phyloP scores from a whole-genome alignment of 2,329 filamentous ascomycete genomes.

The Neopestalotiopsis rosae region DNA sequence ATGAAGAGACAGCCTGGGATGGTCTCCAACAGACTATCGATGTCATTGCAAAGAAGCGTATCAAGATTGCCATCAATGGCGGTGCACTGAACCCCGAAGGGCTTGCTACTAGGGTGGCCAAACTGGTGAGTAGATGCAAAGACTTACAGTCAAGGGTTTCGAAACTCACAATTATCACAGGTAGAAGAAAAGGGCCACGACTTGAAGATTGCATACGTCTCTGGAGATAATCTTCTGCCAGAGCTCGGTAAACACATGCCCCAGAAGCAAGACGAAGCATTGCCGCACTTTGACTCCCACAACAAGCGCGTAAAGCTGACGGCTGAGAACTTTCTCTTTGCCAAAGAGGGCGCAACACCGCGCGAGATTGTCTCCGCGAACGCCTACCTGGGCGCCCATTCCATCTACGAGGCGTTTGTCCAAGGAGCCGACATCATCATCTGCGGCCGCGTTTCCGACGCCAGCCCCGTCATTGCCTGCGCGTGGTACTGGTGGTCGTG shows the following conservation, averaged over 20 bases:
- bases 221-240: slow-evolving; percentile 46
- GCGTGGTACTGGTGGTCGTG: slow-evolving; percentile 26
- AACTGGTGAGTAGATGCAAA: not conserved
- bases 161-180: not conserved
- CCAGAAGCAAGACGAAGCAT: not conserved
- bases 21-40: slow-evolving; percentile 26
- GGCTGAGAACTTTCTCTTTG: not conserved
- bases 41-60: slow-evolving; percentile 39
- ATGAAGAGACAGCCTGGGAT: slow-evolving; percentile 30
- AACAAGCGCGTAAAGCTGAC: not conserved
- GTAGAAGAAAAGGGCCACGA: not conserved
- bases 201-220: slow-evolving; percentile 49
- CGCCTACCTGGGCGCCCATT: slow-evolving; percentile 5
- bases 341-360: not conserved
- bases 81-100: slow-evolving; percentile 57
- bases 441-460: slow-evolving; percentile 28
- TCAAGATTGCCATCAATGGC: slow-evolving; percentile 57
- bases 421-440: slow-evolving; percentile 28
- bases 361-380: slow-evolving; percentile 13
- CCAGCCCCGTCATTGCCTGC: slow-evolving; percentile 25
- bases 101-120: slow-evolving; percentile 38
- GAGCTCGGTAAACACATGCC: not conserved
- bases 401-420: slow-evolving; percentile 16
- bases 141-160: too few relatives aligned
- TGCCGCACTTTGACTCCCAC: slow-evolving; percentile 11